Conservation (phyloP, 1,139 yeast genomes). For the Kodamaea arcana region DNA sequence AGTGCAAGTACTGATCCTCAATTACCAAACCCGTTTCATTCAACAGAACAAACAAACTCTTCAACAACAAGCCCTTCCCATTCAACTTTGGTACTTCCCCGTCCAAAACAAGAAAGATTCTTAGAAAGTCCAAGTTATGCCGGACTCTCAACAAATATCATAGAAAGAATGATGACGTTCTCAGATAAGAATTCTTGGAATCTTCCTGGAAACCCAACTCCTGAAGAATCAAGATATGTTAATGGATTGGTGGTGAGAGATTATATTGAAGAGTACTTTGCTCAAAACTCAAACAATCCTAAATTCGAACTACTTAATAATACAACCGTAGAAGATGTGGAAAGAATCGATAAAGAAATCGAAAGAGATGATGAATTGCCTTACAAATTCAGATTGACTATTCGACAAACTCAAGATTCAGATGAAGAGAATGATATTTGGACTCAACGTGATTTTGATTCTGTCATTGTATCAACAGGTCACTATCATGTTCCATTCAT, state of each 20-base stretch:
- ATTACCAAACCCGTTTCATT: slow-evolving; percentile 26
- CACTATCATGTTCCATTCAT: slow-evolving; percentile 51
- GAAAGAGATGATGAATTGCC: slow-evolving; percentile 12
- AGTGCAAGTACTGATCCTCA: slow-evolving; percentile 26
- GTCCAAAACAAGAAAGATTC: slow-evolving; percentile 18
- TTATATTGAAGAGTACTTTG: slow-evolving; percentile 33
- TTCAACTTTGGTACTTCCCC: slow-evolving; percentile 4
- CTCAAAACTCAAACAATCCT: slow-evolving; percentile 17
- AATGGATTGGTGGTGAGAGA: slow-evolving; percentile 24
- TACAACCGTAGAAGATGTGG: slow-evolving; percentile 39
- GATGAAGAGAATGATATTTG: slow-evolving; percentile 21
- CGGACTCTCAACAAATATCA: slow-evolving; percentile 37
- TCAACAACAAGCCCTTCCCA: too few species aligned
- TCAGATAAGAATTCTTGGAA: slow-evolving; percentile 36
- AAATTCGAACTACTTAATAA: slow-evolving; percentile 21
- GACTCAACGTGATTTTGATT: slow-evolving; percentile 44
- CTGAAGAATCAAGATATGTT: slow-evolving; percentile 23
- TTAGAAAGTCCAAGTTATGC: slow-evolving; percentile 37
- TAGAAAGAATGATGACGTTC: slow-evolving; percentile 43
- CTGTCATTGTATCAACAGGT: slow-evolving; percentile 51
- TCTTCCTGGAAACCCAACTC: slow-evolving; percentile 19
- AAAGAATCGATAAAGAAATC: slow-evolving; percentile 15
- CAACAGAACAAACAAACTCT: neutral
- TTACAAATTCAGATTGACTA: slow-evolving; percentile 27
- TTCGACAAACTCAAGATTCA: slow-evolving; percentile 24